Conservation (phyloP, 1,139 yeast species). For the Yamadazyma diospyri region DNA sequence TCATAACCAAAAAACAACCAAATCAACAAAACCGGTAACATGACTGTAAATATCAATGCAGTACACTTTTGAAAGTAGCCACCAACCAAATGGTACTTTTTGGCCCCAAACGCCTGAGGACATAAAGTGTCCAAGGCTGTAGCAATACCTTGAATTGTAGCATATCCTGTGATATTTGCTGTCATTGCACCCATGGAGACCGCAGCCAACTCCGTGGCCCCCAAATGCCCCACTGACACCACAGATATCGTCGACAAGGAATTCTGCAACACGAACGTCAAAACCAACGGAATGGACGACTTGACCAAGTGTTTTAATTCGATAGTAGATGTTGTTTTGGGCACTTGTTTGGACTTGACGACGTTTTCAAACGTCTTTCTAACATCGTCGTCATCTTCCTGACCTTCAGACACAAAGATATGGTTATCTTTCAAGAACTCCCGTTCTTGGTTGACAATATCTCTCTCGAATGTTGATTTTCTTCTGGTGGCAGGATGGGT, state of each 20-base stretch:
- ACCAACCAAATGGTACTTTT: constrained; percentile 50
- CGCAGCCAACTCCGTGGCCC: constrained; percentile 57
- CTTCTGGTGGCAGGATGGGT: constrained; percentile 15
- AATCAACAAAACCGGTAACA: constrained; percentile 45
- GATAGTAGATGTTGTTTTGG: constrained; percentile 21
- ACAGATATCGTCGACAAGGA: constrained; percentile 57
- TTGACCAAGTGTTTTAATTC: constrained; percentile 41
- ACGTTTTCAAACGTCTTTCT: constrained; percentile 38
- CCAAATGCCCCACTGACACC: constrained; percentile 56
- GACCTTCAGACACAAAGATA: constrained; percentile 17
- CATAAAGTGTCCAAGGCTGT: constrained; percentile 86
- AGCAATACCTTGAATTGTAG: constrained; percentile 60
- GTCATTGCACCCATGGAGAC: constrained; percentile 64
- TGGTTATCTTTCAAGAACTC: constrained; percentile 31
- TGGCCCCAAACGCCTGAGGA: constrained; percentile 73
- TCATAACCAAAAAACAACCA: constrained; percentile 49
- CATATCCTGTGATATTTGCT: constrained; percentile 56
- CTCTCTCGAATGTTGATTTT: constrained; percentile 26
- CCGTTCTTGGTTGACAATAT: constrained; percentile 33
- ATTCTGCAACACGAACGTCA: constrained; percentile 53
- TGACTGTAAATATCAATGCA: constrained; percentile 46
- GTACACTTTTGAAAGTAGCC: constrained; percentile 52
- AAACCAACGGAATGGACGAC: constrained; percentile 50
- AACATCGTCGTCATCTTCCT: constrained; percentile 26
- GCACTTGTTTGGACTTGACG: constrained; percentile 23